Conservation (phyloP, 352 stramenopile genomes). For the Phytophthora idaei region DNA sequence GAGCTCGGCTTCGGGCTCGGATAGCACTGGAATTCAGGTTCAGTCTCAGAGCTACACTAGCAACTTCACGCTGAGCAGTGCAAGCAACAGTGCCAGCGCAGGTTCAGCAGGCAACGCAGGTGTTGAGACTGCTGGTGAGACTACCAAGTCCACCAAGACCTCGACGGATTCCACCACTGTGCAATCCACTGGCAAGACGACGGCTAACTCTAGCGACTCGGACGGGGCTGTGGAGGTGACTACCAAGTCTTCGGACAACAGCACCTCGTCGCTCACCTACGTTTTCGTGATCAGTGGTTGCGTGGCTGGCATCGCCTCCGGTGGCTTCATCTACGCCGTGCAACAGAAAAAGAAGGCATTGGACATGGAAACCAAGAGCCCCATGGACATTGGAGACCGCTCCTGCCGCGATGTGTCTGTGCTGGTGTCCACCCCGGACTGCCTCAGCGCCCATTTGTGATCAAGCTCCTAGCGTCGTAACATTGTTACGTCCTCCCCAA, state of each 20-base stretch:
- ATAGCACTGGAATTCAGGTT: constrained; percentile 26
- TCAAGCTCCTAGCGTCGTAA: constrained; percentile 1
- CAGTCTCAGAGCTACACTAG: constrained; percentile 28
- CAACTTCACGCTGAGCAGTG: constrained; percentile 37
- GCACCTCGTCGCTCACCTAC: constrained; percentile 37
- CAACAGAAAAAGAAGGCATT: constrained; percentile 62
- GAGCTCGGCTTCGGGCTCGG: constrained; percentile 12
- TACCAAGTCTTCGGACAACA: constrained; percentile 47
- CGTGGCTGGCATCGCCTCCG: constrained; percentile 43
- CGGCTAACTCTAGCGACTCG: constrained; percentile 22
- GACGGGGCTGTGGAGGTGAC: constrained; percentile 42
- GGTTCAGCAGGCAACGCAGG: constrained; percentile 27
- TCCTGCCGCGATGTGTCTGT: constrained; percentile 44
- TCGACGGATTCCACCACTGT: constrained; percentile 16
- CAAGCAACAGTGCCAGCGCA: constrained; percentile 24
- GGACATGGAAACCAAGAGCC: constrained; percentile 49
- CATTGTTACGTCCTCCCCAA: not conserved
- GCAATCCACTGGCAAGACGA: constrained; percentile 27
- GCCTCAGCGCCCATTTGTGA: constrained; percentile 24
- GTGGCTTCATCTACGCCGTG: constrained; percentile 49
- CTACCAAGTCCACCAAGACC: constrained; percentile 14
- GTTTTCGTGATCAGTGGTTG: constrained; percentile 43
- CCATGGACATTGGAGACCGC: constrained; percentile 28
- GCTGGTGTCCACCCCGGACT: constrained; percentile 40
- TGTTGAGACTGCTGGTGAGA: constrained; percentile 21